A percentile compares a stretch with the other conserved stretches of the same genome.
These are phyloP conservation scores for Aspergillus persii DNA, from an alignment of 2,329 filamentous ascomycete genomes.

Conservation along the genomic window DNA sequence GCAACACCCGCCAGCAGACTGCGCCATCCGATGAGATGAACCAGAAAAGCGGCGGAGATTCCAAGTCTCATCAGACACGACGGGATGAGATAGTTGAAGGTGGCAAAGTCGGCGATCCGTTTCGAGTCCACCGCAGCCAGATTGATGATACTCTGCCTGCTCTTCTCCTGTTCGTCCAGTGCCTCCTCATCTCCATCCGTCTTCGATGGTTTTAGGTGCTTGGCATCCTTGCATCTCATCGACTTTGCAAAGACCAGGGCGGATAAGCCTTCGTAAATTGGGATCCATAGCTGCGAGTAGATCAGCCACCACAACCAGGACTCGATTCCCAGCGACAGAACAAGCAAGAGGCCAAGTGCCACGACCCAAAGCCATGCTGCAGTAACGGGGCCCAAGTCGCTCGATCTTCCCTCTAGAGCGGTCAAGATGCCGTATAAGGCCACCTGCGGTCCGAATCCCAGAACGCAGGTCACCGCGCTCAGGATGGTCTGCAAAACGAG, in stretches of 20 bases:
- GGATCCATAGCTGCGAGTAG: slow-evolving; percentile 61
- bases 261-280: slow-evolving; percentile 67
- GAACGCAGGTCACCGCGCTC: slow-evolving; percentile 53
- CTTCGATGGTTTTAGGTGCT: slow-evolving; percentile 35
- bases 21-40: slow-evolving; percentile 67
- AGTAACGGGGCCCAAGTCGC: slow-evolving; percentile 45
- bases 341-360: slow-evolving; percentile 59
- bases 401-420: slow-evolving; percentile 58
- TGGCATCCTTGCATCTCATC: slow-evolving; percentile 71
- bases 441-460: slow-evolving; percentile 70
- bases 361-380: slow-evolving; percentile 68
- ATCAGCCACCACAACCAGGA: slow-evolving; percentile 66
- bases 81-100: slow-evolving; percentile 64
- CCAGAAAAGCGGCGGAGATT: slow-evolving; percentile 64
- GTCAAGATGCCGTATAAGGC: slow-evolving; percentile 65
- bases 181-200: slow-evolving; percentile 45
- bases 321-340: slow-evolving; percentile 59
- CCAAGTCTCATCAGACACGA: slow-evolving; percentile 61
- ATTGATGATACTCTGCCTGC: slow-evolving; percentile 71
- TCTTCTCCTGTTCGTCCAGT: slow-evolving; percentile 50
- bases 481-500: slow-evolving; percentile 61
- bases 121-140: slow-evolving; percentile 72
- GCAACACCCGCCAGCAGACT: slow-evolving; percentile 64
- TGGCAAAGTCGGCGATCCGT: slow-evolving; percentile 65
- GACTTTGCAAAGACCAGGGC: slow-evolving; percentile 74